These are phyloP conservation scores for Chaetomiaceae sp. DNA, from an alignment of 2,329 filamentous ascomycete genomes.

Conservation along the genomic window DNA sequence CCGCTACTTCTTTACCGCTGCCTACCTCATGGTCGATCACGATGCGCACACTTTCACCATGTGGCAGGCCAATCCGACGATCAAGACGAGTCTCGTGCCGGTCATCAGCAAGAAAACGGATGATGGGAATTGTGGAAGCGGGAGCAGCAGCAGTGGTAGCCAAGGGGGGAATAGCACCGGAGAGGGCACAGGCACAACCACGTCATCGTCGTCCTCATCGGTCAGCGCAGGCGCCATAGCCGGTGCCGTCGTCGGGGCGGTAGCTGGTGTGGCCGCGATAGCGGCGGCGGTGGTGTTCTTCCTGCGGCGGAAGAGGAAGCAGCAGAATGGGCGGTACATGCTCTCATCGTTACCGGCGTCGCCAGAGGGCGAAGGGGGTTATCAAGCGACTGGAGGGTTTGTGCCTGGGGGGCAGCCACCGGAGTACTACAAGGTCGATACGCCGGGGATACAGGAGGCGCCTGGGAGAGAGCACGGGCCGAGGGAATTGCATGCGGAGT, in stretches of 20 bases:
- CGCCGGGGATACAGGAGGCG: too few species aligned
- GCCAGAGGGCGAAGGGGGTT: too few species aligned
- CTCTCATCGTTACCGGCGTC: too few species aligned
- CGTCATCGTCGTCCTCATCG: neutral
- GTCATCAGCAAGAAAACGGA: neutral
- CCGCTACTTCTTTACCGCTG: constrained; percentile 33
- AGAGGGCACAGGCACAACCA: neutral
- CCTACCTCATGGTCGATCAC: constrained; percentile 36
- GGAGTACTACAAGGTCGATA: too few species aligned
- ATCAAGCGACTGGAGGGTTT: too few species aligned
- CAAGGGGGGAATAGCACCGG: neutral
- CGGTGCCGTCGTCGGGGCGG: neutral
- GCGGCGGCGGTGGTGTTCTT: neutral
- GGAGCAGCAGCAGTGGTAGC: neutral
- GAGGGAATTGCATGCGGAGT: too few species aligned
- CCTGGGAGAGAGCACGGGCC: too few species aligned
- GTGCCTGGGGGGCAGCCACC: too few species aligned
- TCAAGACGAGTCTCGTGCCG: constrained; percentile 4
- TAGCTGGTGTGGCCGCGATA: neutral
- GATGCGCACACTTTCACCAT: constrained; percentile 33
- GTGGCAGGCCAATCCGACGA: constrained; percentile 32
- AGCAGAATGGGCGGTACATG: too few species aligned
- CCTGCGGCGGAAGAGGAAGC: neutral
- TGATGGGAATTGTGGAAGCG: neutral
- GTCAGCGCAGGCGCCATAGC: neutral